These are phyloP conservation scores for Lepidium didymum DNA, from an alignment of 345 rosid species.

Conservation along the genomic window DNA sequence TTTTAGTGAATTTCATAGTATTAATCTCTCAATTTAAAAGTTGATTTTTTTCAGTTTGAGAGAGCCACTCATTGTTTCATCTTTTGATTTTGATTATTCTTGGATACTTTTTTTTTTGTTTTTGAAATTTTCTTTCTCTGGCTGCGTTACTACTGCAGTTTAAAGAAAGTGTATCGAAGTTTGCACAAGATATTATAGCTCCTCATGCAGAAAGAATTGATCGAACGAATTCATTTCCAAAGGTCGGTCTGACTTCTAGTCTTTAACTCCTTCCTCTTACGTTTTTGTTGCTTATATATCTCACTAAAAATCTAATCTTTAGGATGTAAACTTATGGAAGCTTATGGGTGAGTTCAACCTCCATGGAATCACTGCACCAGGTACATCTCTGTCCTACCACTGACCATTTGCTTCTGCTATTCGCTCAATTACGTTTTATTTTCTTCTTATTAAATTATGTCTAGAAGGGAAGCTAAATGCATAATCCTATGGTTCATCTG, in stretches of 20 bases:
- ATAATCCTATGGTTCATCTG: not conserved
- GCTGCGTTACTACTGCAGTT: conserved; percentile 40
- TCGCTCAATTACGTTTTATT: not conserved
- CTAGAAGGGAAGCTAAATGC: not conserved
- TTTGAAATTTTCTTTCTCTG: not conserved
- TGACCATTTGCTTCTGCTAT: not conserved
- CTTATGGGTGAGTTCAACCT: conserved; percentile 94
- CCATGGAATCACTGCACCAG: conserved; percentile 90
- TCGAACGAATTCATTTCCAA: conserved; percentile 69
- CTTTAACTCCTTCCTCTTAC: not conserved
- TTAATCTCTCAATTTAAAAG: no score
- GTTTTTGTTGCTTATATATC: not conserved
- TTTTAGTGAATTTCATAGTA: no score
- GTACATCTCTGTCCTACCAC: conserved; percentile 22
- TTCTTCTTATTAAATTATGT: not conserved
- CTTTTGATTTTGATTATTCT: no score
- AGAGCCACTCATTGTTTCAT: no score
- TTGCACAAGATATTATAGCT: conserved; percentile 67
- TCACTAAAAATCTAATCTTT: not conserved
- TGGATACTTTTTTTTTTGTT: not conserved
- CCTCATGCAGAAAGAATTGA: conserved; percentile 75
- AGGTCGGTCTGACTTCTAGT: conserved; percentile 33
- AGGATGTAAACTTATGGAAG: conserved; percentile 94
- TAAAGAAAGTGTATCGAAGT: conserved; percentile 82
- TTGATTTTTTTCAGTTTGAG: no score